Percentiles rank a stretch among this genome's conserved stretches.
phyloP scores from a whole-genome alignment of 371 early-diverging fungal species.

The Mortierella sp. region DNA sequence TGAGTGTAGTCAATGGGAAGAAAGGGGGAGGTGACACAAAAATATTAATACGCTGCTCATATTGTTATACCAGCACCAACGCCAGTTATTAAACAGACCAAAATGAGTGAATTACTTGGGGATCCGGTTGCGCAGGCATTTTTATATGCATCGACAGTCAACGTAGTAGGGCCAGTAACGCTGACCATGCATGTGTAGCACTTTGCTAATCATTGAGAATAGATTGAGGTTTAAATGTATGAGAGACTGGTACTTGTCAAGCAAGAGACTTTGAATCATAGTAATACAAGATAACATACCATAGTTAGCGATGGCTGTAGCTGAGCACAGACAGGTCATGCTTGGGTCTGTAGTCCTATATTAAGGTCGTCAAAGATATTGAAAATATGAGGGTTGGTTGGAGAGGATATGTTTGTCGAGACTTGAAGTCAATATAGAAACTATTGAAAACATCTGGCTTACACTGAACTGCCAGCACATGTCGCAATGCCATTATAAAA shows the following conservation, averaged over 20 bases:
- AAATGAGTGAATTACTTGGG: constrained; percentile 6
- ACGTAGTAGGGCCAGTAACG: not conserved
- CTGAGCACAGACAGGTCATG: constrained; percentile 23
- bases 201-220: constrained; percentile 5
- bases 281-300: constrained; percentile 10
- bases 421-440: not conserved
- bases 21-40: not conserved
- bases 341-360: not conserved
- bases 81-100: not conserved
- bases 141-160: constrained; percentile 12
- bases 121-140: constrained; percentile 9
- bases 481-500: constrained; percentile 2
- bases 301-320: constrained; percentile 19
- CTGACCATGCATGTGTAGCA: constrained; percentile 36
- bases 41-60: not conserved
- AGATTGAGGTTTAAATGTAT: not conserved
- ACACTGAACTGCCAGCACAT: constrained; percentile 8
- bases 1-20: no score
- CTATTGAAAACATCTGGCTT: not conserved
- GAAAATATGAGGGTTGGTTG: not conserved
- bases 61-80: not conserved
- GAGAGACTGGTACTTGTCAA: not conserved
- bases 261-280: not conserved
- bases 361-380: not conserved
- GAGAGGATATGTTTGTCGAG: no score